These are phyloP conservation scores for Suillus plorans DNA, from an alignment of 768 basidiomycete species.

Conservation along the genomic window DNA sequence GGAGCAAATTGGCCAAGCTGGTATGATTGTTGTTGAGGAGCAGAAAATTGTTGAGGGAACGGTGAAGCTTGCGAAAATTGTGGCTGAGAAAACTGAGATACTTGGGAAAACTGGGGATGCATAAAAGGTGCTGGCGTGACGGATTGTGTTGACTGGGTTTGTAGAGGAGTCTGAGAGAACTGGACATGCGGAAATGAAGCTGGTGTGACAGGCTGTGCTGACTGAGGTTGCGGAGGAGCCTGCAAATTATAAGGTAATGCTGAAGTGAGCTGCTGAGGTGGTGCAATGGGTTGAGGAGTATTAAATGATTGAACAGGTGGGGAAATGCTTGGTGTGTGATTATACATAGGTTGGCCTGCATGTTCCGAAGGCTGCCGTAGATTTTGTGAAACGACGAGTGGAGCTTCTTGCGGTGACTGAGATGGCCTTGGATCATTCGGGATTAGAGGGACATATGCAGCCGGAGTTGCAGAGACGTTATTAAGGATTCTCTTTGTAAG, in stretches of 20 bases:
- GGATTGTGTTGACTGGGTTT: slow-evolving; percentile 20
- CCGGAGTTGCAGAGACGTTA: slow-evolving; percentile 5
- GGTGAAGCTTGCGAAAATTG: slow-evolving; percentile 17
- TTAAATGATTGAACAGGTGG: not conserved
- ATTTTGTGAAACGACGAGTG: slow-evolving; percentile 4
- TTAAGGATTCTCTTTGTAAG: slow-evolving; percentile 13
- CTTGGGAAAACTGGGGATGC: slow-evolving; percentile 15
- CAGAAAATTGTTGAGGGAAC: slow-evolving; percentile 18
- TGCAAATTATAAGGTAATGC: slow-evolving; percentile 14
- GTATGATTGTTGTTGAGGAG: slow-evolving; percentile 7
- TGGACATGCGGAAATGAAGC: slow-evolving; percentile 9
- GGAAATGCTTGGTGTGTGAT: slow-evolving; percentile 9
- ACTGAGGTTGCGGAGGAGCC: slow-evolving; percentile 14
- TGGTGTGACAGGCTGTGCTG: slow-evolving; percentile 14
- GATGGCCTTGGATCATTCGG: slow-evolving; percentile 1
- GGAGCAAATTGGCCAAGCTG: not conserved
- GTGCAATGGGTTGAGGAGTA: slow-evolving; percentile 8
- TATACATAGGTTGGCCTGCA: not conserved
- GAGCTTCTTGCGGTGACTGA: not conserved
- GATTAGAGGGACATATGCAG: not conserved
- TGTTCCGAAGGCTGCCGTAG: slow-evolving; percentile 1
- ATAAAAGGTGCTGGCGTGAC: not conserved
- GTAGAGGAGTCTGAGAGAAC: slow-evolving; percentile 3
- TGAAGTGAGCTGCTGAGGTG: slow-evolving; percentile 14
- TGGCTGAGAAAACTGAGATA: slow-evolving; percentile 19